These are phyloP conservation scores for Mycena venus DNA, from an alignment of 768 basidiomycete genomes.

Conservation along the genomic window DNA sequence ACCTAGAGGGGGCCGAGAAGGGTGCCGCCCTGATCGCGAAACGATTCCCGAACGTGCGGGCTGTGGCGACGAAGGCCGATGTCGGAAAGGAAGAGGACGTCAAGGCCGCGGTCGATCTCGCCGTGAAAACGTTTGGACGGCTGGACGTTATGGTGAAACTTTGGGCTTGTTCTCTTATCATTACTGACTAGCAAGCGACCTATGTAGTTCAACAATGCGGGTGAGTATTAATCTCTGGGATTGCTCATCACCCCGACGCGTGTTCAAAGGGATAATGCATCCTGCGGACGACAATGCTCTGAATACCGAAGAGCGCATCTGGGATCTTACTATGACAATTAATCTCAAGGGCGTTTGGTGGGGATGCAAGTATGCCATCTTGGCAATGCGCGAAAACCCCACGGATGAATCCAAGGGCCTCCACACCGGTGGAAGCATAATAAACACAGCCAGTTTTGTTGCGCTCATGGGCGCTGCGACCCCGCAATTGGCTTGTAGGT, in stretches of 20 bases:
- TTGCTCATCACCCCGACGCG: constrained; percentile 7
- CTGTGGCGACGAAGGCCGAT: constrained; percentile 82
- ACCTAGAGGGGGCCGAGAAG: constrained; percentile 78
- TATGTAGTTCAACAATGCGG: constrained; percentile 92
- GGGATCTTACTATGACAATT: constrained; percentile 94
- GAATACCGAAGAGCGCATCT: constrained; percentile 96
- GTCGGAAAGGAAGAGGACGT: constrained; percentile 92
- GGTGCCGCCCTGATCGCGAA: constrained; percentile 73
- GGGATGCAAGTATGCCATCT: constrained; percentile 98
- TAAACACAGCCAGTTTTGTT: constrained; percentile 98
- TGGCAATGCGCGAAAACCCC: constrained; percentile 95
- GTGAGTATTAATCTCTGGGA: constrained; percentile 49
- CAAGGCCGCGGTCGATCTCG: constrained; percentile 82
- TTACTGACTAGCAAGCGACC: no score
- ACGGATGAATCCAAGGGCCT: constrained; percentile 86
- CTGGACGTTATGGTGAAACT: constrained; percentile 90
- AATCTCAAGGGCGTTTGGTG: constrained; percentile 99
- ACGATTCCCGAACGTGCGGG: constrained; percentile 77
- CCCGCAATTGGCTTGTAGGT: constrained; percentile 96
- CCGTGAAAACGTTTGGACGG: constrained; percentile 90
- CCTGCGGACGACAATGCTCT: constrained; percentile 94
- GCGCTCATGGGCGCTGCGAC: constrained; percentile 96
- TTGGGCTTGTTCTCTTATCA: no score
- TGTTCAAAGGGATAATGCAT: constrained; percentile 92
- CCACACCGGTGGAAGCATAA: constrained; percentile 89